These are phyloP conservation scores for Corymbia calophylla DNA, from an alignment of 441 rosid genomes.

Conservation along the genomic window DNA sequence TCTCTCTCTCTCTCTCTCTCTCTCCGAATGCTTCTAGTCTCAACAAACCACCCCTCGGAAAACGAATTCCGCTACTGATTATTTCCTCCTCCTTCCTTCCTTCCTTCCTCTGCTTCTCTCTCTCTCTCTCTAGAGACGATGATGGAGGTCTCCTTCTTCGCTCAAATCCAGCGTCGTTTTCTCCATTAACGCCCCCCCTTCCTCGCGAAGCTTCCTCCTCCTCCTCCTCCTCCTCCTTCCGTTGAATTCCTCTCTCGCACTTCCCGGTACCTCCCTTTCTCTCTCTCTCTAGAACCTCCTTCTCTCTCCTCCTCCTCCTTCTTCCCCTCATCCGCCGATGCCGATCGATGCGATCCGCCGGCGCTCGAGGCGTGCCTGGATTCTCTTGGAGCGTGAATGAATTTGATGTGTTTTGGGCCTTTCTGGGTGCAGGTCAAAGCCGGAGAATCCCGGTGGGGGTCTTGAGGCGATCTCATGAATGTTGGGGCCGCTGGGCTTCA, in stretches of 20 bases:
- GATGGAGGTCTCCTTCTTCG: neutral
- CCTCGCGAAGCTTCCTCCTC: neutral
- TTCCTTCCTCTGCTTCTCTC: neutral
- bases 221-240: neutral
- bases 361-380: neutral
- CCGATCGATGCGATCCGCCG: neutral
- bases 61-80: neutral
- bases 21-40: neutral
- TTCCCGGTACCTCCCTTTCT: neutral
- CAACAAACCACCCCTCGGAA: neutral
- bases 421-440: neutral
- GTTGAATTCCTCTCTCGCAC: conserved; percentile 3
- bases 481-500: neutral
- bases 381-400: neutral
- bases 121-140: neutral
- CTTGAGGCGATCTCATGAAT: neutral
- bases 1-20: neutral
- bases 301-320: neutral
- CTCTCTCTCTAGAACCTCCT: neutral
- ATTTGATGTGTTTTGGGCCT: neutral
- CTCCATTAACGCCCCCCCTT: neutral
- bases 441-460: neutral
- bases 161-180: neutral
- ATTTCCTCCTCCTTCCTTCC: neutral
- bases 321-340: neutral